Evolutionary conservation across 2,329 filamentous ascomycete species (phyloP), one percentile per base, ranked within the genome.

Genomic region (Penicillium capsulatum): DNA sequence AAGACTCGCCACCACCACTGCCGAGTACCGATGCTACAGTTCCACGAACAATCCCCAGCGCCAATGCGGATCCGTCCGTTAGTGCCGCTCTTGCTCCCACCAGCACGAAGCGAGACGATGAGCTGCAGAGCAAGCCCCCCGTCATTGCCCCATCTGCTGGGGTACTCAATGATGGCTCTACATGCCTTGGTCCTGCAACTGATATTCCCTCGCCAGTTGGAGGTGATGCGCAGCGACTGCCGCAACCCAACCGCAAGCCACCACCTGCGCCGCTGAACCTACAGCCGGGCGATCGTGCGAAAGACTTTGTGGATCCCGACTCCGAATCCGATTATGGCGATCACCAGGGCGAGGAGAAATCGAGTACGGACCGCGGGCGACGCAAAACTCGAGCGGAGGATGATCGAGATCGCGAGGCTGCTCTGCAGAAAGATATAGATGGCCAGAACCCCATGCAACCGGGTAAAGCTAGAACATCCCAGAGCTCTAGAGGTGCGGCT

Each of bases 361-460:
- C 75, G 0, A 61, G 67, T 4, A 67, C 75, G 24, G 67, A 80
- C 36, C 77, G 90, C 46, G 91, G 89, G 7, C 79, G 89, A 43
- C 76, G 87, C 53, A 87, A 84, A 63, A 95, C 89, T 2, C 78
- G 90, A 36, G 88, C 91, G 61, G 87, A 95, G 46, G 90, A 96
- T 55, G 88, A 96, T 51, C 75, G 76, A 38, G 78, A 87, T 38
- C 80, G 90, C 33, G 86, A 91, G 58, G 63, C 81, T n/a, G 79
- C 77, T 1, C 61, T 77, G 32, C 75, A 76, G 34, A 79, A 87
- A 85, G 71, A 82, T 75, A 61, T 81, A 76, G 59, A 73, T 70
- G 48, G 29, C 2, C 34, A 31, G 5, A 39, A 29, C 11, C 38
- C 46, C 14, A 19, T 26, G 14, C 32, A 11, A 31, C 26, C 34